Evolutionary conservation across 345 rosid genomes (phyloP).

Genomic region (Arabidopsis thaliana): DNA sequence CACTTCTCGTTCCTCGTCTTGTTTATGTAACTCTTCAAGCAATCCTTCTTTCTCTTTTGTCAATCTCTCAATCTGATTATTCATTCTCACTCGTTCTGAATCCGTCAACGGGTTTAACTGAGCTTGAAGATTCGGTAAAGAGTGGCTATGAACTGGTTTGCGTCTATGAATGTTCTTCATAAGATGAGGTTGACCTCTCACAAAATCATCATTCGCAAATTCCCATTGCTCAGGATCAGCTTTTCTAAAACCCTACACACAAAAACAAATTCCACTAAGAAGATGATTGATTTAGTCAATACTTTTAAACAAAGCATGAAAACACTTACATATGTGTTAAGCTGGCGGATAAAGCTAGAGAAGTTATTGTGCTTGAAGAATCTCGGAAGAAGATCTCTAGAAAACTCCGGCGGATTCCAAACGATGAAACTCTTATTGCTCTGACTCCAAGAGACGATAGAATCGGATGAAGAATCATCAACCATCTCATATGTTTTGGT

Average conservation of each 20-base stretch:
- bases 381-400: slow-evolving; percentile 78
- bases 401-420: slow-evolving; percentile 82
- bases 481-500: slow-evolving; percentile 91
- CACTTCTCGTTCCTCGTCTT: slow-evolving; percentile 55
- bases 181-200: slow-evolving; percentile 78
- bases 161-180: slow-evolving; percentile 90
- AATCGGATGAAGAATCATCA: slow-evolving; percentile 74
- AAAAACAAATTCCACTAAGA: neutral
- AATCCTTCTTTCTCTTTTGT: slow-evolving; percentile 62
- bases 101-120: slow-evolving; percentile 63
- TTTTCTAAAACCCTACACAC: slow-evolving; percentile 84
- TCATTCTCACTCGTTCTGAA: slow-evolving; percentile 62
- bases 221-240: slow-evolving; percentile 96
- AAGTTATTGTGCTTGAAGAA: slow-evolving; percentile 93
- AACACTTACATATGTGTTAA: slow-evolving; percentile 82
- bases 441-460: slow-evolving; percentile 81
- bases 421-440: slow-evolving; percentile 79
- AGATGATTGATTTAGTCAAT: neutral
- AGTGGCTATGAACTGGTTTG: slow-evolving; percentile 95
- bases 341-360: slow-evolving; percentile 97
- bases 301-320: neutral
- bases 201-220: slow-evolving; percentile 86
- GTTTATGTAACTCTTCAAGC: slow-evolving; percentile 56
- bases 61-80: slow-evolving; percentile 65
- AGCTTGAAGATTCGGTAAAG: slow-evolving; percentile 63